These are phyloP conservation scores for Choiromyces venosus DNA, from an alignment of 495 filamentous ascomycete genomes.

Conservation along the genomic window DNA sequence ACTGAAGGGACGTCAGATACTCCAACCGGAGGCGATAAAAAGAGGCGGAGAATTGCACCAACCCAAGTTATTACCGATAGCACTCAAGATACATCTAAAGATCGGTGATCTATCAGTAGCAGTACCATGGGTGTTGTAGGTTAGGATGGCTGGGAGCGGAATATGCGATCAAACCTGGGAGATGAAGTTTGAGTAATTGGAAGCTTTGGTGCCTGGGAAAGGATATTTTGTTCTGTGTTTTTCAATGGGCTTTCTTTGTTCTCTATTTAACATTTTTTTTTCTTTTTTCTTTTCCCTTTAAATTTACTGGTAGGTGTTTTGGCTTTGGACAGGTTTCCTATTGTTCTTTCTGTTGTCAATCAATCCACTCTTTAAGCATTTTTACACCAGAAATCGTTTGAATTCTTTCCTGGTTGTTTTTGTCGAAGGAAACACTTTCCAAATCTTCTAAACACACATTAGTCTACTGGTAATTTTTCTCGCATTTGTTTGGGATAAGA, in stretches of 20 bases:
- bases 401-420: neutral
- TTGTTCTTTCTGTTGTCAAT: neutral
- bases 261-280: neutral
- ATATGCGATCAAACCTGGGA: neutral
- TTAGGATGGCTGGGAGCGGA: slow-evolving; percentile 3
- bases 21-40: slow-evolving; percentile 44
- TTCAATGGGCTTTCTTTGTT: slow-evolving; percentile 30
- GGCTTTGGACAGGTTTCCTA: neutral
- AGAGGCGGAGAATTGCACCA: slow-evolving; percentile 74
- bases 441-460: neutral
- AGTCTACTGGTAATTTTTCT: neutral
- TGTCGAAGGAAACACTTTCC: neutral
- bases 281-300: slow-evolving; percentile 6
- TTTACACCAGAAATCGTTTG: neutral
- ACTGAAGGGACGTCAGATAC: slow-evolving; percentile 17
- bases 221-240: slow-evolving; percentile 28
- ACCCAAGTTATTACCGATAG: slow-evolving; percentile 51
- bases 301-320: slow-evolving; percentile 14
- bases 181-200: slow-evolving; percentile 6
- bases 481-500: neutral
- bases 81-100: neutral
- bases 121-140: neutral
- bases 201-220: slow-evolving; percentile 9
- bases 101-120: slow-evolving; percentile 3
- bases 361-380: neutral